phyloP scores from a whole-genome alignment of 1,284 basidiomycete species.

The Ganoderma lucidum region DNA sequence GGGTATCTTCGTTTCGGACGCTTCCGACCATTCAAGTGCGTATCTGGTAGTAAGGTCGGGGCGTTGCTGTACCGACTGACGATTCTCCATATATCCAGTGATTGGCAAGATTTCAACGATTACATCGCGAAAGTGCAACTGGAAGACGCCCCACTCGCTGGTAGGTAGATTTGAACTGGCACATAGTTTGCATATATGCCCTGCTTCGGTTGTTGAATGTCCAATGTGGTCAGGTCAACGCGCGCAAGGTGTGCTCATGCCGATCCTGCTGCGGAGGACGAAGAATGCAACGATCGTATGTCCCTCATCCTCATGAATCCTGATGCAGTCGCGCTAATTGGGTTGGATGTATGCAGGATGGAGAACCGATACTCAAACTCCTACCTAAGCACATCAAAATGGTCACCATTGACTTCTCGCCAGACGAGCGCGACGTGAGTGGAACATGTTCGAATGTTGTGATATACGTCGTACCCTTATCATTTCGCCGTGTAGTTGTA shows the following conservation, averaged over 20 bases:
- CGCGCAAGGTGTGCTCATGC: constrained; percentile 67
- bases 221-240: constrained; percentile 43
- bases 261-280: constrained; percentile 66
- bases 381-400: constrained; percentile 68
- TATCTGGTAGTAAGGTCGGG: background rate
- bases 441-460: background rate
- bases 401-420: constrained; percentile 61
- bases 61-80: background rate
- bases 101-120: constrained; percentile 67
- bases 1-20: constrained; percentile 71
- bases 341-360: constrained; percentile 49
- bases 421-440: constrained; percentile 68
- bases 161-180: constrained; percentile 39
- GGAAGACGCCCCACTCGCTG: constrained; percentile 63
- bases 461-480: background rate
- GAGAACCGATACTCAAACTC: constrained; percentile 65
- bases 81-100: constrained; percentile 37
- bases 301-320: background rate
- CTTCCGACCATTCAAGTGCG: constrained; percentile 68
- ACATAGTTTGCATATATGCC: no score
- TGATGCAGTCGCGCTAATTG: background rate
- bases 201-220: background rate
- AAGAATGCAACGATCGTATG: constrained; percentile 60
- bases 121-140: constrained; percentile 63
- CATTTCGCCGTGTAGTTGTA: constrained; percentile 55